These are phyloP conservation scores for Periconia digitata DNA, from an alignment of 2,329 filamentous ascomycete genomes.

Conservation along the genomic window DNA sequence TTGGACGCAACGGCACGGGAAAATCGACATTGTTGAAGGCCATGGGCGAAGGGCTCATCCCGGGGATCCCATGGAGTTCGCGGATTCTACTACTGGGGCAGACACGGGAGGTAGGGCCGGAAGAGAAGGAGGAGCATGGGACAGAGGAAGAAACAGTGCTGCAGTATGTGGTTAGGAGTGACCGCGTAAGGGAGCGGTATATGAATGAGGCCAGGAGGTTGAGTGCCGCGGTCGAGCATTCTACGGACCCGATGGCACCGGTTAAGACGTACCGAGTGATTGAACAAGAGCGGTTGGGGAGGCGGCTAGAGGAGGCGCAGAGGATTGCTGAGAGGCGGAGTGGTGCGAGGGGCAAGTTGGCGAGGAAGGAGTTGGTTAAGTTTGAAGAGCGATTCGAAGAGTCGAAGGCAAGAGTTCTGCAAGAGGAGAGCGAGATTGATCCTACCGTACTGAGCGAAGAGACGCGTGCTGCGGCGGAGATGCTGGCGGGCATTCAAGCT, in stretches of 20 bases:
- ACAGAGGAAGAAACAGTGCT: conserved; percentile 54
- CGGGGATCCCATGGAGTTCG: conserved; percentile 55
- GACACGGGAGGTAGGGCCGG: conserved; percentile 21
- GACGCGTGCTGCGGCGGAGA: conserved; percentile 68
- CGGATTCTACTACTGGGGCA: conserved; percentile 40
- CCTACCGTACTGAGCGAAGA: conserved; percentile 62
- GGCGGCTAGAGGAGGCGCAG: conserved; percentile 67
- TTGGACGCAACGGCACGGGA: conserved; percentile 79
- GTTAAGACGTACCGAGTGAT: conserved; percentile 64
- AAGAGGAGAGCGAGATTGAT: conserved; percentile 60
- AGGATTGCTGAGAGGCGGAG: conserved; percentile 75
- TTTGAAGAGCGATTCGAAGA: conserved; percentile 68
- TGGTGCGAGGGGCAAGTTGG: conserved; percentile 72
- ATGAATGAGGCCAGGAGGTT: conserved; percentile 65
- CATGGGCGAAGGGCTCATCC: conserved; percentile 76
- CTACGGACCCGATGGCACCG: conserved; percentile 58
- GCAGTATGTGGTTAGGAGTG: conserved; percentile 64
- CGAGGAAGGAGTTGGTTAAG: conserved; percentile 71
- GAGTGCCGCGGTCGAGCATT: conserved; percentile 60
- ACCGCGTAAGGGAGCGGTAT: conserved; percentile 54
- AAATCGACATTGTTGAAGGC: conserved; percentile 79
- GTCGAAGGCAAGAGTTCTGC: conserved; percentile 53
- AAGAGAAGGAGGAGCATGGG: conserved; percentile 38
- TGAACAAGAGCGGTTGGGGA: conserved; percentile 62
- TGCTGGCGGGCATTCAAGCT: conserved; percentile 69